Percentiles rank a stretch among this genome's conserved stretches.
These are phyloP conservation scores for Streptanthus diversifolius DNA, from an alignment of 345 rosid species.

Conservation along the genomic window DNA sequence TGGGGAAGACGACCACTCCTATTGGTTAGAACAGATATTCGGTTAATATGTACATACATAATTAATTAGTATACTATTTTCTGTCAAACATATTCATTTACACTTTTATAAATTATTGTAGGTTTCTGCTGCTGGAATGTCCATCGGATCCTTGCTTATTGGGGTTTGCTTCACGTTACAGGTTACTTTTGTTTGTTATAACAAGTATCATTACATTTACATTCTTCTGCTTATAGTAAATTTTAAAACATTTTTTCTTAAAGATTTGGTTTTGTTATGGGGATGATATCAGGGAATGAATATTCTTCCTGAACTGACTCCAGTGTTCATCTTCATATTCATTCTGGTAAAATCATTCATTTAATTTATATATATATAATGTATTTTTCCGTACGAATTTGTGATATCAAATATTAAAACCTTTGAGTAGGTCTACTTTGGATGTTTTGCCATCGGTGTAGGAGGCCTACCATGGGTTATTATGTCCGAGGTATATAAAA, in stretches of 20 bases:
- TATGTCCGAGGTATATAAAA: conserved; percentile 41
- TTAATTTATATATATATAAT: background rate
- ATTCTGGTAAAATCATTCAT: conserved; percentile 12
- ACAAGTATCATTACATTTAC: background rate
- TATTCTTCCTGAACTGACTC: conserved; percentile 23
- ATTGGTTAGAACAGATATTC: background rate
- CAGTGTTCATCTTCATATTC: conserved; percentile 12
- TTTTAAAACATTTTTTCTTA: background rate
- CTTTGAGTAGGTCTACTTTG: conserved; percentile 22
- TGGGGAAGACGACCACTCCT: conserved; percentile 49
- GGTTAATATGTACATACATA: background rate
- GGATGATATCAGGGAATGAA: conserved; percentile 15
- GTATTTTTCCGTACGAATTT: background rate
- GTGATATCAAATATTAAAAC: background rate
- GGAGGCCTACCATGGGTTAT: conserved; percentile 47
- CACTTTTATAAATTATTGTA: background rate
- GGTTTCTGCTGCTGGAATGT: conserved; percentile 50
- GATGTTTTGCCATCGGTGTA: conserved; percentile 34
- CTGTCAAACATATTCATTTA: background rate
- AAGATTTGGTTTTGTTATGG: background rate
- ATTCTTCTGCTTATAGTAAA: background rate
- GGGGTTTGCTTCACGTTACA: conserved; percentile 49
- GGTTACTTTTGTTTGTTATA: conserved; percentile 33
- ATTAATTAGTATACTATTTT: background rate
- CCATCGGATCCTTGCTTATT: conserved; percentile 32